phyloP scores from a whole-genome alignment of 2,329 filamentous ascomycete genomes.

The Coniochaeta sp. region DNA sequence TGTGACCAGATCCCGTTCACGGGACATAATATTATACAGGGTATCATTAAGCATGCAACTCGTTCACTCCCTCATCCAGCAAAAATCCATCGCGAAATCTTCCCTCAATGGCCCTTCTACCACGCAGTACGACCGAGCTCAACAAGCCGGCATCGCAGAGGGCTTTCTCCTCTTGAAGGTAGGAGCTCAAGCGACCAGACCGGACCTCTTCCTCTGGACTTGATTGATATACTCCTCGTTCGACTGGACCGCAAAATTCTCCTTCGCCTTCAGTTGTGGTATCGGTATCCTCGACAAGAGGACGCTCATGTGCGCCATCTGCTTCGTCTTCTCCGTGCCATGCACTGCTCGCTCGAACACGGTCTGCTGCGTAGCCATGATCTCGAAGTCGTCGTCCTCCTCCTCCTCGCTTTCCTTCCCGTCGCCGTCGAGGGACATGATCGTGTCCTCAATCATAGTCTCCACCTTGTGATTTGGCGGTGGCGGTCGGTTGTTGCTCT shows the following conservation, averaged over 20 bases:
- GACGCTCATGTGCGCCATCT: constrained; percentile 49
- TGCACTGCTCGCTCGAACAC: constrained; percentile 45
- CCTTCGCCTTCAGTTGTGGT: constrained; percentile 43
- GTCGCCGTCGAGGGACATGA: constrained; percentile 22
- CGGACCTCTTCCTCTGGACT: constrained; percentile 15
- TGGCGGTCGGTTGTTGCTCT: constrained; percentile 2
- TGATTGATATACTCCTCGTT: constrained; percentile 24
- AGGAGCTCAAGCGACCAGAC: constrained; percentile 2
- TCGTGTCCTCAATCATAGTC: constrained; percentile 32
- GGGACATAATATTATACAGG: not conserved
- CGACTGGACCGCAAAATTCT: constrained; percentile 39
- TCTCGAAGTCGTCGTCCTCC: constrained; percentile 45
- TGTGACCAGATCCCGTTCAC: not conserved
- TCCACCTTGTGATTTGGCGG: constrained; percentile 14
- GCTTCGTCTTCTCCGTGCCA: constrained; percentile 32
- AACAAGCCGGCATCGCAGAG: not conserved
- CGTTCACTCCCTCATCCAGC: not conserved
- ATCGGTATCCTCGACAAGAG: constrained; percentile 49
- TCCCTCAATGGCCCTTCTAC: not conserved
- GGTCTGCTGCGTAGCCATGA: constrained; percentile 32
- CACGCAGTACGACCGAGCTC: not conserved
- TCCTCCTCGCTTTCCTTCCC: constrained; percentile 15
- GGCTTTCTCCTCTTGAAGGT: not conserved
- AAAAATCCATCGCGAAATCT: not conserved
- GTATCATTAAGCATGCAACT: not conserved